Base-by-base conservation (phyloP, 306 rosid species). In the Prunus mume region DNA sequence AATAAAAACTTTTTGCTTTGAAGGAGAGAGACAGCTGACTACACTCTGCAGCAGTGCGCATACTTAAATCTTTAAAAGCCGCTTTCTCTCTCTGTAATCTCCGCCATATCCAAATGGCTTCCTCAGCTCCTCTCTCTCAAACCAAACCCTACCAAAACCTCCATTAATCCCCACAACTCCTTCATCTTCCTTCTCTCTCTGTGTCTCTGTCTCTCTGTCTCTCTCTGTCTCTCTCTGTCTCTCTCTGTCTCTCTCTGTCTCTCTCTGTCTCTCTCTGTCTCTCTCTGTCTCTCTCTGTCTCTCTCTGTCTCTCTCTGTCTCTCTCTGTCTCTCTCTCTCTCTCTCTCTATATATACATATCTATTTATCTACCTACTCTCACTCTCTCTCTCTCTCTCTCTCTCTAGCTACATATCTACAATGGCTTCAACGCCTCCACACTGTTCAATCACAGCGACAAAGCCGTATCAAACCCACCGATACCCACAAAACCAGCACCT, bases 341-440 rank as follows among this genome's bases (percentile, higher is more conserved):
- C 64, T 56, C 28, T 19, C 51, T 57, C 9, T 12, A 7, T 22
- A 22, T 51, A 12, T 30, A 27, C 34, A 32, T 32, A 32, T 18
- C 9, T 32, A 38, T 30, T 15, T 32, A 18, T 22, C 51, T 68
- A 34, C 9, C 8, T 34, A 34, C 46, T 24, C 28, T 56, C 68
- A 34, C 22, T 73, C 14, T 14, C 18, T n/a, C 41, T 17, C 38
- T 18, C 65, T 57, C 30, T n/a, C 52, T 58, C 13, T 17, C 27
- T 46, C 4, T 41, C 51, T 79, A 5, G 55, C 71, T 73, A 30
- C 18, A n/a, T 3, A 12, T 5, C 3, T 12, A 14, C 46, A 66
- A 90, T 90, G 94, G 94, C 94, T 69, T 90, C 94, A 12, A 90
- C 83, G 17, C 98, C 84, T 13, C 94, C 94, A 0, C 87, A 87